Evolutionary conservation across 164 flowering plant species (phyloP), one percentile per base, ranked within the genome.

Genomic region (Protea cynaroides): DNA sequence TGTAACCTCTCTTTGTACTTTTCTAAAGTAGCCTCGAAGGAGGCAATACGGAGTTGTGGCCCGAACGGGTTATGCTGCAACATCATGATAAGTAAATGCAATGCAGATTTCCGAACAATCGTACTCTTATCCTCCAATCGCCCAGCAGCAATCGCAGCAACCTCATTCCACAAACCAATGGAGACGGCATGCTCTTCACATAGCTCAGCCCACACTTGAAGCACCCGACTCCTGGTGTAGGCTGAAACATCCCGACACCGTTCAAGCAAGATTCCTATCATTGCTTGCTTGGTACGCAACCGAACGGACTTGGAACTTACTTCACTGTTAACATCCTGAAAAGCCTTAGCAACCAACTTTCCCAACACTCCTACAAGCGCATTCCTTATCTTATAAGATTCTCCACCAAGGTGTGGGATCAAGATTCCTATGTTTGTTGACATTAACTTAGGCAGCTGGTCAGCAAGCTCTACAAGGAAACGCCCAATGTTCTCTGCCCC

Each of bases 41-140:
- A 89, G 69, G 86, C 76, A 74, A 78, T 68, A 43, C 90, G 82
- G 38, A 95, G 96, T 68, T 89, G 96, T 40, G 99, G 99, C 25
- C 99, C 99, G 80, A 95, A 95, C 25, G 99, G 99, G 59, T 95
- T 95, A 64, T 91, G 93, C 75, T 95, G 97, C 78, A 95, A 68
- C 99, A 95, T 95, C 76, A 78, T 76, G 61, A 92, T 85, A 18
- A 95, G 92, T 59, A 95, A 72, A 78, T 87, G 84, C 61, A 92
- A 73, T 58, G 97, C 96, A 56, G 93, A 82, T 72, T 95, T 95
- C 77, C 99, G 85, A 50, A 95, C 99, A n/a, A 95, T 79, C 25
- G 99, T 89, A 80, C 87, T 83, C 75, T 89, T 95, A 71, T 95
- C 99, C 78, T 89, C 97, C 80, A 91, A 76, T 69, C 99, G 86